Base-by-base conservation (phyloP, 129 eudicot species). In the Cynara cardunculus region DNA sequence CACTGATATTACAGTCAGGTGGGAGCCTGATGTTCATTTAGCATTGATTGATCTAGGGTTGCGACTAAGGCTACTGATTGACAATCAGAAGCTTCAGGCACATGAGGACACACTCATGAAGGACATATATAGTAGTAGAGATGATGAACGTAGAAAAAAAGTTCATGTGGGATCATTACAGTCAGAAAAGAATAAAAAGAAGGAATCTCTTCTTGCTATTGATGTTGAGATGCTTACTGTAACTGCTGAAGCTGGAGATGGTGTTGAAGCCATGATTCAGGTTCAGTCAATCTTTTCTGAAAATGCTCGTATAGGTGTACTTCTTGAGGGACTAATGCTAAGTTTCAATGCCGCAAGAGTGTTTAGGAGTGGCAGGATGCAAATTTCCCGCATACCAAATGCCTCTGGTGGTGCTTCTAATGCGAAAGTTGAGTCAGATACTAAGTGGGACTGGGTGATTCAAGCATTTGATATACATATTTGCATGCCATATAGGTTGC, bases 11-110 rank as follows among this genome's bases (percentile, higher is more conserved):
- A 81, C 97, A 69, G 73, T 89, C 75, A 87, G 99, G 81, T 95
- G 99, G 99, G 99, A 95, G 81, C 97, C 99, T 30, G 99, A 95
- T 88, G 94, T 84, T 67, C 99, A 95, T 78, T 84, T 95, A 73
- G 91, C 97, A 67, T 79, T 95, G 46, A 66, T 88, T 87, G 99
- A 95, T 73, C 90, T 95, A 32, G 87, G 89, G 85, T 79, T 92
- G 78, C 87, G 85, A 76, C 64, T 92, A 85, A 95, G 86, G 83
- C 88, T 83, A 74, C 88, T 95, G 79, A 81, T 87, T 22, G 89
- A 88, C 30, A 86, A 81, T 65, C 94, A 89, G 73, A 92, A 88
- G 77, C 70, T 82, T 65, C 86, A 91, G 73, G 85, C 37, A 80
- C 76, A 73, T 5, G 77, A 81, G 69, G 83, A 80, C 24, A 84